These are phyloP conservation scores for Pseudoperonospora humuli DNA, from an alignment of 352 stramenopile genomes.

Conservation along the genomic window DNA sequence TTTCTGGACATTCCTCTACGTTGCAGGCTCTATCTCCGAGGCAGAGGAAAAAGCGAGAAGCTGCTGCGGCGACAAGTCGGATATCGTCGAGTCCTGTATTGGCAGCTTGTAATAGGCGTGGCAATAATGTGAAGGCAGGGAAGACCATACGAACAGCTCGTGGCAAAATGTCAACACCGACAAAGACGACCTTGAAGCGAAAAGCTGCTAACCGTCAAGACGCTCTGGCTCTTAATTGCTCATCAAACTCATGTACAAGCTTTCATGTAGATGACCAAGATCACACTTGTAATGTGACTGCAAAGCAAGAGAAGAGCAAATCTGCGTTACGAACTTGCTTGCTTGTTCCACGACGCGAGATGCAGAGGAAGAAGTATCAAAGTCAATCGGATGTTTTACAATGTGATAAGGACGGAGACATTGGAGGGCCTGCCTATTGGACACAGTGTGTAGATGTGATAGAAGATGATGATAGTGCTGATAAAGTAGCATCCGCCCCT, in stretches of 20 bases:
- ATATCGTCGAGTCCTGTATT: conserved; percentile 11
- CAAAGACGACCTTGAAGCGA: background rate
- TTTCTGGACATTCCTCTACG: conserved; percentile 57
- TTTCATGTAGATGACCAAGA: background rate
- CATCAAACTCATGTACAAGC: conserved; percentile 2
- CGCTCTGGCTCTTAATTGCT: conserved; percentile 14
- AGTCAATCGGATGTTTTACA: background rate
- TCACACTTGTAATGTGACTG: background rate
- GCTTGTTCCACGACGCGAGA: conserved; percentile 29
- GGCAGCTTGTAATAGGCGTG: conserved; percentile 8
- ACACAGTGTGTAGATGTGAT: conserved; percentile 33
- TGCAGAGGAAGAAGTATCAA: conserved; percentile 36
- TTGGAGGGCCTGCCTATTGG: conserved; percentile 31
- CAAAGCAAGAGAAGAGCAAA: conserved; percentile 9
- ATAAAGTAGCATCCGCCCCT: too few species aligned
- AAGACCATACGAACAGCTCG: background rate
- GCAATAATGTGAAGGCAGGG: conserved; percentile 3
- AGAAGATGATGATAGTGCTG: too few species aligned
- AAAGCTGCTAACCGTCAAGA: conserved; percentile 9
- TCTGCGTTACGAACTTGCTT: conserved; percentile 1
- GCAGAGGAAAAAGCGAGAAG: conserved; percentile 43
- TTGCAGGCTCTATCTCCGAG: conserved; percentile 50
- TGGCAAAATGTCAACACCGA: background rate
- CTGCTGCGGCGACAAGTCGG: conserved; percentile 13
- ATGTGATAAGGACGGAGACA: conserved; percentile 1